Evolutionary conservation across 2,329 filamentous ascomycete genomes (phyloP).

Genomic region (Penicillium sp.): DNA sequence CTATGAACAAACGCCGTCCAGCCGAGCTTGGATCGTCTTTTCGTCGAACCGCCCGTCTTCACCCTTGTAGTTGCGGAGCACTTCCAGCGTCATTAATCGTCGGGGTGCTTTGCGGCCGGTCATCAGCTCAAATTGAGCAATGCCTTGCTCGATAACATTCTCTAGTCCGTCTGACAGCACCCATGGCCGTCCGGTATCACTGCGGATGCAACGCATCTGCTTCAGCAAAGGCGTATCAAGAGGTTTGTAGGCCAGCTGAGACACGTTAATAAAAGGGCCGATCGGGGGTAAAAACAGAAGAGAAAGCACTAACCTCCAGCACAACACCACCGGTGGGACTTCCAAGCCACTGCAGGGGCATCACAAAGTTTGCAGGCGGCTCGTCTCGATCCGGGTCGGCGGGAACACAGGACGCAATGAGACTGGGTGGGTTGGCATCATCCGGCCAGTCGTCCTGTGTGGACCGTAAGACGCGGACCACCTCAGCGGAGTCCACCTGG

Average conservation of each 20-base stretch:
- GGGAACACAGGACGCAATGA: slow-evolving; percentile 74
- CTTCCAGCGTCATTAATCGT: slow-evolving; percentile 66
- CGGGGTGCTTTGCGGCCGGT: slow-evolving; percentile 70
- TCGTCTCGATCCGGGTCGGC: slow-evolving; percentile 63
- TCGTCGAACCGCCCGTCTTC: slow-evolving; percentile 38
- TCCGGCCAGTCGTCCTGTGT: slow-evolving; percentile 63
- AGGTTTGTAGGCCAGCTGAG: slow-evolving; percentile 62
- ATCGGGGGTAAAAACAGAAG: too few species aligned
- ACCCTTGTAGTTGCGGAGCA: slow-evolving; percentile 43
- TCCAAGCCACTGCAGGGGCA: slow-evolving; percentile 66
- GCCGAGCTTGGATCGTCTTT: slow-evolving; percentile 37
- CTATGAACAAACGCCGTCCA: slow-evolving; percentile 30
- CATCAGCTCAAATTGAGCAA: slow-evolving; percentile 78
- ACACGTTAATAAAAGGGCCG: slow-evolving; percentile 1
- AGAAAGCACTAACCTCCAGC: slow-evolving; percentile 58
- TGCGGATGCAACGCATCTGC: slow-evolving; percentile 62
- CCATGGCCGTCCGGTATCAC: slow-evolving; percentile 56
- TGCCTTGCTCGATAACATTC: slow-evolving; percentile 72
- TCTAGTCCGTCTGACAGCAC: slow-evolving; percentile 73
- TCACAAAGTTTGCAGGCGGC: slow-evolving; percentile 66
- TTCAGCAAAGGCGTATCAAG: slow-evolving; percentile 67
- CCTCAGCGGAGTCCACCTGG: slow-evolving; percentile 37
- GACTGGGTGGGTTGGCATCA: slow-evolving; percentile 62
- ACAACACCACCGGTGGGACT: slow-evolving; percentile 74
- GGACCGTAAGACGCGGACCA: slow-evolving; percentile 55